phyloP scores from a whole-genome alignment of 768 basidiomycete species.

The Filobasidium floriforme region DNA sequence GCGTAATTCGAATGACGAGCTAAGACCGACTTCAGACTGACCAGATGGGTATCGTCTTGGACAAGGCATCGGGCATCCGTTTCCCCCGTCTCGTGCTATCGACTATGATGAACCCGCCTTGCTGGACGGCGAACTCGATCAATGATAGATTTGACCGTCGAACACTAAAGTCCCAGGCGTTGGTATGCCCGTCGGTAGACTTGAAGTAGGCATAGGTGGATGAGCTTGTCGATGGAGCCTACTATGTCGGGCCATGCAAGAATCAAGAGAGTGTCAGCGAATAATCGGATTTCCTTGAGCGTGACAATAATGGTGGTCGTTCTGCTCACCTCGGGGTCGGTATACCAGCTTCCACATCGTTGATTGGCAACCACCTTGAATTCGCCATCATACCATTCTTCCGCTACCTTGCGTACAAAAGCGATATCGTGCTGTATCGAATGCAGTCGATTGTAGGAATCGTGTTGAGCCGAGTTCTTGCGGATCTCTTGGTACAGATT shows the following conservation, averaged over 20 bases:
- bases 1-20: too few relatives aligned
- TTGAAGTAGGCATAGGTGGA: conserved; percentile 67
- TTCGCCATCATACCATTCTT: conserved; percentile 44
- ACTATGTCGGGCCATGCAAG: background rate
- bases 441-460: conserved; percentile 78
- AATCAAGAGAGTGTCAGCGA: conserved; percentile 32
- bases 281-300: background rate
- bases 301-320: background rate
- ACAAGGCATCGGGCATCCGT: conserved; percentile 84
- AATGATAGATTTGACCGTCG: conserved; percentile 77
- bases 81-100: conserved; percentile 92
- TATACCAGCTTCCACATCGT: conserved; percentile 91
- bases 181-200: conserved; percentile 78
- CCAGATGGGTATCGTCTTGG: conserved; percentile 92
- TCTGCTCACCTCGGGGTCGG: conserved; percentile 55
- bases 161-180: conserved; percentile 69
- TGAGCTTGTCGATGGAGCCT: conserved; percentile 17
- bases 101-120: conserved; percentile 74
- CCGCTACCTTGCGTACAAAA: conserved; percentile 58
- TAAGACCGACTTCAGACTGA: conserved; percentile 37
- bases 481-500: conserved; percentile 27
- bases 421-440: conserved; percentile 70
- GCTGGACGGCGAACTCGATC: conserved; percentile 53
- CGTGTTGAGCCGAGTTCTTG: conserved; percentile 45
- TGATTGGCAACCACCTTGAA: conserved; percentile 62